Conservation (phyloP, 139 green algal species). For the Tetraselmis chui region DNA sequence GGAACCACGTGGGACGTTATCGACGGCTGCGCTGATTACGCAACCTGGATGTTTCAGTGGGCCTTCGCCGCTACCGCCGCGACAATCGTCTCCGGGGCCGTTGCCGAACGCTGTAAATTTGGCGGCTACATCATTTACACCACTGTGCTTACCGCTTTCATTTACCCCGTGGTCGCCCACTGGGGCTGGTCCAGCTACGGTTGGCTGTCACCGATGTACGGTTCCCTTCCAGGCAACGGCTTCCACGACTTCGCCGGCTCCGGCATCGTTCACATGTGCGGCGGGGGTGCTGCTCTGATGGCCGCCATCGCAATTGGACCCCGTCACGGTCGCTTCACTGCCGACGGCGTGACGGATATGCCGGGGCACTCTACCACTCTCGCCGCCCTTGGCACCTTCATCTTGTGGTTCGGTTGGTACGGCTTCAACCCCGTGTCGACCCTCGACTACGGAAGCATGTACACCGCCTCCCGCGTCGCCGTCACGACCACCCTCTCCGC, state of each 20-base stretch:
- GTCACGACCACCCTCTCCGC: constrained; percentile 65
- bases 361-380: constrained; percentile 38
- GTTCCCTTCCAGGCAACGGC: constrained; percentile 11
- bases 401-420: constrained; percentile 81
- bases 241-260: constrained; percentile 42
- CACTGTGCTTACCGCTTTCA: constrained; percentile 54
- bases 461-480: constrained; percentile 33
- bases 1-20: neutral
- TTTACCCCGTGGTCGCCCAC: constrained; percentile 63
- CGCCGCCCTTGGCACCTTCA: constrained; percentile 58
- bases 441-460: constrained; percentile 22
- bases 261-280: constrained; percentile 42
- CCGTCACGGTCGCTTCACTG: constrained; percentile 35
- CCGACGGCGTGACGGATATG: constrained; percentile 28
- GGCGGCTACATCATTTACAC: constrained; percentile 52
- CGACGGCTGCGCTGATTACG: constrained; percentile 14
- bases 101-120: constrained; percentile 44
- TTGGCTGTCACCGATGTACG: constrained; percentile 31
- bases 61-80: constrained; percentile 51
- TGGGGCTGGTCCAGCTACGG: constrained; percentile 41
- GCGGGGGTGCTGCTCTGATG: constrained; percentile 34
- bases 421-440: constrained; percentile 67
- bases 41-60: constrained; percentile 29
- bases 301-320: constrained; percentile 40
- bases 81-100: constrained; percentile 66